A percentile compares a stretch with the other conserved stretches of the same genome.
Conservation (phyloP, 2,329 filamentous ascomycete species). For the Alternaria burnsii region DNA sequence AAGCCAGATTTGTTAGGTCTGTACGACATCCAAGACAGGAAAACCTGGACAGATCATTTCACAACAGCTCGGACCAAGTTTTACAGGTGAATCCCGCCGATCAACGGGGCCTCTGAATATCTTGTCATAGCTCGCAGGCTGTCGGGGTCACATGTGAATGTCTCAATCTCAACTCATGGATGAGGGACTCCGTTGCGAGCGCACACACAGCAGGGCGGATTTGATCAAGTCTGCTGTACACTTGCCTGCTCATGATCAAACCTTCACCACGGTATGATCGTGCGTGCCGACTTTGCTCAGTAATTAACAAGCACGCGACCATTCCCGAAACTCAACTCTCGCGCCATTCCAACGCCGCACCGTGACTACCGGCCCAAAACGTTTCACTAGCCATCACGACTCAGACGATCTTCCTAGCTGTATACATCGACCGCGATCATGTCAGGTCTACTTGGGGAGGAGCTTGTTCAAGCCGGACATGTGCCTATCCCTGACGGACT, state of each 20-base stretch:
- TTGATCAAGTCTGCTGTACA: neutral
- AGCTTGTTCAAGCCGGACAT: neutral
- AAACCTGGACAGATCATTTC: conserved; percentile 29
- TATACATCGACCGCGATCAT: neutral
- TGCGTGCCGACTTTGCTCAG: neutral
- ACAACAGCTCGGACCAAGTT: neutral
- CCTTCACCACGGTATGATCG: neutral
- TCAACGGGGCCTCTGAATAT: neutral
- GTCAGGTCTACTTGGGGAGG: conserved; percentile 1
- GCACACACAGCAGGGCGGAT: neutral
- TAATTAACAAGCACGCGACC: neutral
- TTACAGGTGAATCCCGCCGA: neutral
- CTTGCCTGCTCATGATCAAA: neutral
- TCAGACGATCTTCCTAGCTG: neutral
- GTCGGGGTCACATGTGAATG: neutral
- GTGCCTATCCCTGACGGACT: conserved; percentile 16
- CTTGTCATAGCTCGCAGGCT: neutral
- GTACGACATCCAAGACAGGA: conserved; percentile 23
- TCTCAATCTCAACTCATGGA: neutral
- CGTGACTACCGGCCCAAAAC: neutral
- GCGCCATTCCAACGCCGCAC: neutral
- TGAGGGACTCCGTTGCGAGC: neutral
- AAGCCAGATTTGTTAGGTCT: conserved; percentile 35
- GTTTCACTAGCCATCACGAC: neutral
- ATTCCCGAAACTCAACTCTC: neutral